Evolutionary conservation across 495 filamentous ascomycete species (phyloP).

Genomic region (Niebla homalea): DNA sequence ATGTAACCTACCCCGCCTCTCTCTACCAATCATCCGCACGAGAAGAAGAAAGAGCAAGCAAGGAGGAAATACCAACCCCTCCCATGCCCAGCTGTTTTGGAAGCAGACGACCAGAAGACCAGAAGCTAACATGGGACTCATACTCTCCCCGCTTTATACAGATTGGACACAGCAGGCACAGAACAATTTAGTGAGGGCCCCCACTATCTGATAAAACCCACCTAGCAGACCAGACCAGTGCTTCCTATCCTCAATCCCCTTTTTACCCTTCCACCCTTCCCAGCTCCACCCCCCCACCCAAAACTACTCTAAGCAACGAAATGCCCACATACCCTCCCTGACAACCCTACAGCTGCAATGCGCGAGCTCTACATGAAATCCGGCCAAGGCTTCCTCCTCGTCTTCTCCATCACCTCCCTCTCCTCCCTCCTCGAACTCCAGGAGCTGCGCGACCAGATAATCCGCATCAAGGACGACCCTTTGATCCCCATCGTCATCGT

Average conservation of each 20-base stretch:
- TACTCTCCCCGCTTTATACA: slow-evolving; percentile 20
- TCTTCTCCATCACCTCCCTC: slow-evolving; percentile 89
- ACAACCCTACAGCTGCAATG: slow-evolving; percentile 12
- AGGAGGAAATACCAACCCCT: neutral
- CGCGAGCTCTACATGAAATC: slow-evolving; percentile 95
- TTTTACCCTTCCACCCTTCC: neutral
- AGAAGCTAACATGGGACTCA: neutral
- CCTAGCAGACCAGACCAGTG: no score
- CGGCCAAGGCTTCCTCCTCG: slow-evolving; percentile 91
- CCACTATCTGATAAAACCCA: no score
- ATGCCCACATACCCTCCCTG: slow-evolving; percentile 2
- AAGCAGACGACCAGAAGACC: neutral
- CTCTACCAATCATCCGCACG: no score
- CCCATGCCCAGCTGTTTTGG: neutral
- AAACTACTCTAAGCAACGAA: no score
- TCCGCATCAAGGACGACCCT: slow-evolving; percentile 91
- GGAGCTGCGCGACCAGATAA: slow-evolving; percentile 87
- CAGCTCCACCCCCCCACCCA: neutral
- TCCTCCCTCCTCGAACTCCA: slow-evolving; percentile 75
- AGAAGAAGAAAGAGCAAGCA: no score
- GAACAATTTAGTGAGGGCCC: slow-evolving; percentile 70
- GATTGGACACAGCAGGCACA: slow-evolving; percentile 91
- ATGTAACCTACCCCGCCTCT: slow-evolving; percentile 49
- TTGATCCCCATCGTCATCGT: slow-evolving; percentile 89
- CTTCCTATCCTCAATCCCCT: no score